A percentile compares a stretch with the other conserved stretches of the same genome.
phyloP scores from a whole-genome alignment of 2,329 filamentous ascomycete genomes.

The Colletotrichum phormii region DNA sequence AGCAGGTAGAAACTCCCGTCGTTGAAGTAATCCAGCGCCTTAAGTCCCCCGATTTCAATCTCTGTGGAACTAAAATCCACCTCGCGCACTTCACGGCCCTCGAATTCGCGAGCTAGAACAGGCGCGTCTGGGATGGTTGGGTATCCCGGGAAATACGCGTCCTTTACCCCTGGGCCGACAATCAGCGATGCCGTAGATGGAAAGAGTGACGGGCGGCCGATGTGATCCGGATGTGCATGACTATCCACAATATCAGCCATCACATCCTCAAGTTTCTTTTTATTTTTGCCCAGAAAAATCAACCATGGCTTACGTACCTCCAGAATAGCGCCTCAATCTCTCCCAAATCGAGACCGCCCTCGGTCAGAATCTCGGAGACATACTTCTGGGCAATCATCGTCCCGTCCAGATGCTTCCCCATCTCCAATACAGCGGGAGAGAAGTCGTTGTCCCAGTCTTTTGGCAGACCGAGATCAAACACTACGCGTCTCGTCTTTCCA shows the following conservation, averaged over 20 bases:
- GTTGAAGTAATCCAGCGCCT: constrained; percentile 21
- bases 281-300: neutral
- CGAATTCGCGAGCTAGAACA: constrained; percentile 31
- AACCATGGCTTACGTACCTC: constrained; percentile 24
- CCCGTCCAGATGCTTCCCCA: neutral
- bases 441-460: constrained; percentile 2
- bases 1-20: constrained; percentile 30
- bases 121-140: constrained; percentile 25
- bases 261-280: neutral
- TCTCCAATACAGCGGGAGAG: neutral
- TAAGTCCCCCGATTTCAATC: constrained; percentile 5
- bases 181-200: constrained; percentile 38
- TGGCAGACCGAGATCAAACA: constrained; percentile 7
- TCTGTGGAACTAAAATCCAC: neutral
- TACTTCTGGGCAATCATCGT: constrained; percentile 7
- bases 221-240: constrained; percentile 44
- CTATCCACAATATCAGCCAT: neutral
- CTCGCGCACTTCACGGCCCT: constrained; percentile 17
- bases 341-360: neutral
- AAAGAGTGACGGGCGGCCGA: constrained; percentile 41
- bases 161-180: constrained; percentile 40
- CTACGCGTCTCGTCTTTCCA: neutral
- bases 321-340: constrained; percentile 40
- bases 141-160: constrained; percentile 35
- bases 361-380: constrained; percentile 12